phyloP scores from a whole-genome alignment of 1,284 basidiomycete genomes.

The Exobasidium rhododendri region DNA sequence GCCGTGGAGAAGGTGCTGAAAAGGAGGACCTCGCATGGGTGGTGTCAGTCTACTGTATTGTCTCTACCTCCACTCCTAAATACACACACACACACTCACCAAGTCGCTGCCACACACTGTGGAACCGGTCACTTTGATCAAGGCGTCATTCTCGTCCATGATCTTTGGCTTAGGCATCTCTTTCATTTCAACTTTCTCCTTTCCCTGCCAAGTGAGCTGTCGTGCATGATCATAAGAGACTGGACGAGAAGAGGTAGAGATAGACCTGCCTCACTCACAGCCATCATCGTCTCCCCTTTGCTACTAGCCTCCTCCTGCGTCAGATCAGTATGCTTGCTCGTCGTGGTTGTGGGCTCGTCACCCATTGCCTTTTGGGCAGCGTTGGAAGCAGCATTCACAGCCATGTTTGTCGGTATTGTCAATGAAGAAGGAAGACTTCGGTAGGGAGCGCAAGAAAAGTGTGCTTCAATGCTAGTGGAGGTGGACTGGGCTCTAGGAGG shows the following conservation, averaged over 20 bases:
- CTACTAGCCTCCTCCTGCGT: background rate
- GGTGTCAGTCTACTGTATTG: background rate
- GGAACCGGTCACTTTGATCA: slow-evolving; percentile 67
- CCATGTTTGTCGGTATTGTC: no score
- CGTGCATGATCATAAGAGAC: slow-evolving; percentile 49
- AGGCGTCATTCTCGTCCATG: slow-evolving; percentile 66
- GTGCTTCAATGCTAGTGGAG: no score
- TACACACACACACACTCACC: no score
- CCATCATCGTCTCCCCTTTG: slow-evolving; percentile 5
- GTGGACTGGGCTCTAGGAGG: no score
- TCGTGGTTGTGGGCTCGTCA: slow-evolving; percentile 8
- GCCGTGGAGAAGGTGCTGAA: slow-evolving; percentile 29
- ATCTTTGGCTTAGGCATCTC: slow-evolving; percentile 64
- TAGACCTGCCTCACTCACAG: no score
- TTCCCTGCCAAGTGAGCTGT: slow-evolving; percentile 69
- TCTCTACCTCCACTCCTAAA: no score
- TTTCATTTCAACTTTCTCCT: slow-evolving; percentile 56
- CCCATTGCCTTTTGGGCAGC: slow-evolving; percentile 13
- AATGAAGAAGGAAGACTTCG: no score
- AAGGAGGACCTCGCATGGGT: background rate
- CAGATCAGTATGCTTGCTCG: background rate
- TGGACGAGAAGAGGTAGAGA: no score
- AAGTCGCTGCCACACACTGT: slow-evolving; percentile 64
- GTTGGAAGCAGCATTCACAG: slow-evolving; percentile 9
- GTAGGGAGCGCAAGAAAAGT: no score